Evolutionary conservation across 129 eudicot species (phyloP).

Genomic region (Artemisia annua): DNA sequence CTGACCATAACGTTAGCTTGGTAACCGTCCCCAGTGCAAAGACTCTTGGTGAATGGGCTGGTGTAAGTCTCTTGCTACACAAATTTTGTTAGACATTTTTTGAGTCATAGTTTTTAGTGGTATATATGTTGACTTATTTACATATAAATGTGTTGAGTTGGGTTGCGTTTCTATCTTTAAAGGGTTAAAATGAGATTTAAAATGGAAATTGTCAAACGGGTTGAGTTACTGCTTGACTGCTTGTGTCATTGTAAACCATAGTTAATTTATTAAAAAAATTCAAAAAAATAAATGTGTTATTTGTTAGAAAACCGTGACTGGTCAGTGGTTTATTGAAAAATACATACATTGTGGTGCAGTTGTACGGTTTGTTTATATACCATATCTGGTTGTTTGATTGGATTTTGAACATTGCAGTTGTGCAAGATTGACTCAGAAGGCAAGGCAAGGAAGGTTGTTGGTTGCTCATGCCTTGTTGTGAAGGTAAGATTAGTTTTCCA

Average conservation of each 20-base stretch:
- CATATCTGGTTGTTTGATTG: not conserved
- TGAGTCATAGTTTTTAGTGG: not conserved
- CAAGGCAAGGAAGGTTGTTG: conserved; percentile 93
- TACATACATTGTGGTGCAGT: no score
- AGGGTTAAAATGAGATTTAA: not conserved
- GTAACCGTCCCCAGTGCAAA: conserved; percentile 90
- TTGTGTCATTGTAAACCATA: no score
- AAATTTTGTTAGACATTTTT: not conserved
- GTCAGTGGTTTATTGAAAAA: no score
- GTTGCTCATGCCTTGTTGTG: conserved; percentile 90
- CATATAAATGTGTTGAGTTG: not conserved
- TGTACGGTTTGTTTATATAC: not conserved
- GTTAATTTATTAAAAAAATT: no score
- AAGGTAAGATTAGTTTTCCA: conserved; percentile 45
- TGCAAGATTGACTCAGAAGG: conserved; percentile 99
- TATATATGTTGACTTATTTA: not conserved
- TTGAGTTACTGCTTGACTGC: not conserved
- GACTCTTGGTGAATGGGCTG: conserved; percentile 99
- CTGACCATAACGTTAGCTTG: conserved; percentile 86
- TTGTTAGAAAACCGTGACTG: no score
- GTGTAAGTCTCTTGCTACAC: conserved; percentile 51
- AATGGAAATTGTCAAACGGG: not conserved
- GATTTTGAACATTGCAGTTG: conserved; percentile 42
- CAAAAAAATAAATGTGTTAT: no score
- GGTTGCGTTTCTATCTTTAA: not conserved